Conservation (phyloP, 78 protist genomes). For the Speleostelium caveatum region DNA sequence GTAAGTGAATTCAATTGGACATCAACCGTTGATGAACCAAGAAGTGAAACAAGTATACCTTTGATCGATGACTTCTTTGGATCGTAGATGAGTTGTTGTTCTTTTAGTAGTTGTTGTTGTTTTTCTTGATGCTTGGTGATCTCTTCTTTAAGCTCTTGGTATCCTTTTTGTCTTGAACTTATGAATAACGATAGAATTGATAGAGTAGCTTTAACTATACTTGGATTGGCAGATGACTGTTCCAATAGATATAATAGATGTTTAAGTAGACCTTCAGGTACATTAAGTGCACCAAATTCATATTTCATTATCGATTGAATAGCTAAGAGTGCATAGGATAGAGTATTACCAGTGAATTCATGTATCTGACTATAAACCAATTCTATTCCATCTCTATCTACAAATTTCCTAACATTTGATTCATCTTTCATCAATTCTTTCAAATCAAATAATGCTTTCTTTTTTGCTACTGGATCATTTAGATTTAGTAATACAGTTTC, state of each 20-base stretch:
- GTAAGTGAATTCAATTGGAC: constrained; percentile 56
- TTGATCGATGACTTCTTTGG: not conserved
- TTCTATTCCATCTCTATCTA: constrained; percentile 59
- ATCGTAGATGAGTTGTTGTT: not conserved
- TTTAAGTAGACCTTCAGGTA: not conserved
- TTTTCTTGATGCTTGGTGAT: not conserved
- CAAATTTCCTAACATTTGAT: not conserved
- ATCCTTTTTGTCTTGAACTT: not conserved
- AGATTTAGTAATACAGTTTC: constrained; percentile 29
- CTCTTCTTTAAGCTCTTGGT: not conserved
- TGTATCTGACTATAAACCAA: constrained; percentile 9
- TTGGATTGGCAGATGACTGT: constrained; percentile 12
- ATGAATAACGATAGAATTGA: constrained; percentile 5
- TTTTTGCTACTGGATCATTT: not conserved
- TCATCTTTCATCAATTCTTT: constrained; percentile 68
- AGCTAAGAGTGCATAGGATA: constrained; percentile 56
- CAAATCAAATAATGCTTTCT: constrained; percentile 70
- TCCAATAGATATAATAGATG: constrained; percentile 18
- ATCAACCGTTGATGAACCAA: constrained; percentile 24
- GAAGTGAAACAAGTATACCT: not conserved
- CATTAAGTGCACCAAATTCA: not conserved
- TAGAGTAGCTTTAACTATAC: constrained; percentile 8
- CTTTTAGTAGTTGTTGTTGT: not conserved
- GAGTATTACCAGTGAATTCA: constrained; percentile 42
- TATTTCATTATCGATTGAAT: constrained; percentile 19